These are phyloP conservation scores for Mortierella sp. DNA, from an alignment of 371 early-diverging fungal genomes.

Conservation along the genomic window DNA sequence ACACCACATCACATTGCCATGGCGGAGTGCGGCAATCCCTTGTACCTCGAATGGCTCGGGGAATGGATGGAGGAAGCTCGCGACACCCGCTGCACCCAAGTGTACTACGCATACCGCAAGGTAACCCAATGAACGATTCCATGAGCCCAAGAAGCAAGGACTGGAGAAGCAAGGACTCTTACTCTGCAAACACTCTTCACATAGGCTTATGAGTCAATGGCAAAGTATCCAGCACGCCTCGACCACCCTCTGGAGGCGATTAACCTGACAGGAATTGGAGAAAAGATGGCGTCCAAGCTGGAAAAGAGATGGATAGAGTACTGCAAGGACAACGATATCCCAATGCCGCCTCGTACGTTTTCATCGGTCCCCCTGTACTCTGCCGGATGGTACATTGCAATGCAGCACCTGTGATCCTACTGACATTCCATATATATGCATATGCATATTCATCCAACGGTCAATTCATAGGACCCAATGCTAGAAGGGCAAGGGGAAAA, in stretches of 20 bases:
- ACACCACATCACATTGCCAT: neutral
- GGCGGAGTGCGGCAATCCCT: conserved; percentile 69
- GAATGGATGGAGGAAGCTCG: conserved; percentile 68
- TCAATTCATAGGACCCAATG: neutral
- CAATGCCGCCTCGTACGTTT: conserved; percentile 58
- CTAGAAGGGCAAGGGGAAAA: neutral
- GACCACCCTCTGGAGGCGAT: conserved; percentile 64
- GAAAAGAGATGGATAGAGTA: conserved; percentile 64
- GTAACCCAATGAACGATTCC: conserved; percentile 34
- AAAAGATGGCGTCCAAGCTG: conserved; percentile 65
- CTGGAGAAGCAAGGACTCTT: no score
- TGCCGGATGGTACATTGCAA: no score
- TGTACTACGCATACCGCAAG: conserved; percentile 66
- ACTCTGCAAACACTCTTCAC: no score
- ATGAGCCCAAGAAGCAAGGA: no score
- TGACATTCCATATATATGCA: neutral
- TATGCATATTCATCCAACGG: no score
- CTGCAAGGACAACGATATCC: conserved; percentile 63
- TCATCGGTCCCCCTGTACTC: neutral
- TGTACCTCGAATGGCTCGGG: conserved; percentile 68
- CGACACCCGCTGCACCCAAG: conserved; percentile 42
- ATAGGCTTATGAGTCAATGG: conserved; percentile 75
- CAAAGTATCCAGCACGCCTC: conserved; percentile 64
- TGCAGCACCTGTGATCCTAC: no score
- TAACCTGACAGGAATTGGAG: conserved; percentile 72